phyloP scores from a whole-genome alignment of 2,329 filamentous ascomycete species.

The Juglanconis sp. region DNA sequence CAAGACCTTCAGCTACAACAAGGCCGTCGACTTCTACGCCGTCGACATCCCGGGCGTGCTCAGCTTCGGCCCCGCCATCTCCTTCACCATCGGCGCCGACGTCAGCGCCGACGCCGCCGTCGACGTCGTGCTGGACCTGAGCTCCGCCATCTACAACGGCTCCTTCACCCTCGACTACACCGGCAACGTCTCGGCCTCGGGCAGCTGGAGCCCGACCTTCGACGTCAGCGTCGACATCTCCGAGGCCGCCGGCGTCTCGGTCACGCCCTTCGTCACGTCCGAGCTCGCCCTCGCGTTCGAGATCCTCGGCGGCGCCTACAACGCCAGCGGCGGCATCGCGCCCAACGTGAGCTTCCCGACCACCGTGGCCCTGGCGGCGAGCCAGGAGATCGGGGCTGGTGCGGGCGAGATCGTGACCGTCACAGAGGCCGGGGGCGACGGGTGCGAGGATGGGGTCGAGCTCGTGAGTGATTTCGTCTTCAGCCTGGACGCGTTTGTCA shows the following conservation, averaged over 20 bases:
- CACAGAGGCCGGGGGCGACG: constrained; percentile 13
- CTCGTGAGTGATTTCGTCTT: constrained; percentile 27
- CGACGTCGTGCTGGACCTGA: constrained; percentile 18
- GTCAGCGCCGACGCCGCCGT: constrained; percentile 29
- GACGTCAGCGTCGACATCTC: constrained; percentile 18
- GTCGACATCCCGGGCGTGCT: constrained; percentile 40
- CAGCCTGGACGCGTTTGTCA: constrained; percentile 25
- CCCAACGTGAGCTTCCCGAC: constrained; percentile 27
- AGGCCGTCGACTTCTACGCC: constrained; percentile 35
- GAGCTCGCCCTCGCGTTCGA: constrained; percentile 23
- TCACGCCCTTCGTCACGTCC: constrained; percentile 24
- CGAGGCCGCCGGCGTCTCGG: constrained; percentile 20
- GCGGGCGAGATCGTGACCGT: neutral
- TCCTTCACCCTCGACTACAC: constrained; percentile 28
- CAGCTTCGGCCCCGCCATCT: constrained; percentile 28
- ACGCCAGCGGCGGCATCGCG: constrained; percentile 25
- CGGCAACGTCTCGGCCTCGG: constrained; percentile 19
- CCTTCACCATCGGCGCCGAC: constrained; percentile 35
- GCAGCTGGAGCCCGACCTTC: constrained; percentile 21
- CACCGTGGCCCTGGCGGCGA: constrained; percentile 22
- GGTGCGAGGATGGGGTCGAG: constrained; percentile 25
- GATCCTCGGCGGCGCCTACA: constrained; percentile 24
- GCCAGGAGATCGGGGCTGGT: constrained; percentile 19
- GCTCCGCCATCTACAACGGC: constrained; percentile 22
- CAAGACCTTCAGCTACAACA: constrained; percentile 33